Conservation (phyloP, 768 basidiomycete genomes). For the Trametes cubensis region DNA sequence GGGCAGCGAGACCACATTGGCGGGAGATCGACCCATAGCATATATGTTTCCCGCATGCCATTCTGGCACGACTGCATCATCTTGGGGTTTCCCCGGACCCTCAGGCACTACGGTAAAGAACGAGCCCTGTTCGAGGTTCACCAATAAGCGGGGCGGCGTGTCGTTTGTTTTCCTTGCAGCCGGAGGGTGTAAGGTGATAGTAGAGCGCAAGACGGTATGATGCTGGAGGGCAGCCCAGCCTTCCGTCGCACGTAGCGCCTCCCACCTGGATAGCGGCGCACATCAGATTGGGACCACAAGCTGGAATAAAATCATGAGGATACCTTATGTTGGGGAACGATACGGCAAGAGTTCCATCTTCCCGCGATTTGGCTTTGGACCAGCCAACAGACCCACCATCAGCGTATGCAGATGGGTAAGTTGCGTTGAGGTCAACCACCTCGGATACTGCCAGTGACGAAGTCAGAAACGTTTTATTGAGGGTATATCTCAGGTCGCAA, state of each 20-base stretch:
- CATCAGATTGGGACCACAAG: not conserved
- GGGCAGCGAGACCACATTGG: conserved; percentile 54
- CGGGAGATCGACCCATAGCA: conserved; percentile 54
- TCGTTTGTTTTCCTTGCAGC: not conserved
- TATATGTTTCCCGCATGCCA: conserved; percentile 93
- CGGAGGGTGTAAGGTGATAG: conserved; percentile 60
- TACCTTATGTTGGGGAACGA: conserved; percentile 67
- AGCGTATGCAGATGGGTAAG: conserved; percentile 71
- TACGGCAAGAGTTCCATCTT: conserved; percentile 55
- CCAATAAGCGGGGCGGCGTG: conserved; percentile 49
- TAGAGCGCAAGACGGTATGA: conserved; percentile 68
- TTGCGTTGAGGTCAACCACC: conserved; percentile 49
- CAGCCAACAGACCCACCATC: conserved; percentile 64
- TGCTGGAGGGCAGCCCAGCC: conserved; percentile 90
- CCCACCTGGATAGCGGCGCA: conserved; percentile 55
- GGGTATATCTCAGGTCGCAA: no score
- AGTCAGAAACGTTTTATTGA: no score
- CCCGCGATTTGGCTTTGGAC: conserved; percentile 46
- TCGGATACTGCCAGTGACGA: conserved; percentile 59
- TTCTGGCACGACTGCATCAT: conserved; percentile 37
- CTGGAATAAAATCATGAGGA: conserved; percentile 4
- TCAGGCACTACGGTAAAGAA: conserved; percentile 71
- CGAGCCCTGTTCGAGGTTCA: conserved; percentile 70
- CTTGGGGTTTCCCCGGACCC: conserved; percentile 13
- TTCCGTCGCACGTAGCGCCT: conserved; percentile 68